Evolutionary conservation across 805 yeast species (phyloP), one percentile per base, ranked within the genome.

Genomic region (Ascoidea rubescens): DNA sequence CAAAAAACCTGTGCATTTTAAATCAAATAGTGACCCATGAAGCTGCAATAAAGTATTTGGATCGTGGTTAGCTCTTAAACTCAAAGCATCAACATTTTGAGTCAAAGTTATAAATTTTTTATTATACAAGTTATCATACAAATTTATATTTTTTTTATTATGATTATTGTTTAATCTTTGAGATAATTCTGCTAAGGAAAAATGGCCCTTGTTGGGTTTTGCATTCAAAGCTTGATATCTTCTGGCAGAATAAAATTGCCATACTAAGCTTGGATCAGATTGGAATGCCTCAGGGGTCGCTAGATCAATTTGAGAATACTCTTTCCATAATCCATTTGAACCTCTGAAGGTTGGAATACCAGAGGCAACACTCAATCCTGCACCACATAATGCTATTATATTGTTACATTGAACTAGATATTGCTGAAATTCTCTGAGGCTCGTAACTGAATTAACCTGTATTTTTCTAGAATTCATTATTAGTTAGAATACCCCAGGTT

Each of bases 231-330:
- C 90, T 49, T 70, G 70, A 48, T 67, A 72, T 48, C 96, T 63
- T 55, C 95, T 67, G 64, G 79, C 78, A 4, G 87, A 72, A 64
- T 89, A 88, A 60, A 85, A 88, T 62, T 86, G 91, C 96, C 96
- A 88, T 5, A 89, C 96, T 7, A 87, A 70, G 0, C 87, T 86
- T 0, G 96, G 96, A 62, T 88, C 90, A 17, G 71, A 70, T 54
- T 80, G 77, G 63, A 89, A 88, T 5, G 96, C 96, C 61, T 88
- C 96, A 0, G 95, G 96, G 0, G 96, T 88, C 5, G 96, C 96
- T 47, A 89, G 70, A 60, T 88, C 96, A 48, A 86, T 81, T 58
- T 89, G 80, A 51, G 83, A 83, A 67, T 78, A 84, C 55, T 79
- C 79, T 55, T 78, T 73, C 96, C 96, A 88, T 32, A 82, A 67